phyloP scores from a whole-genome alignment of 2,329 filamentous ascomycete species.

The Penicillium sp. region DNA sequence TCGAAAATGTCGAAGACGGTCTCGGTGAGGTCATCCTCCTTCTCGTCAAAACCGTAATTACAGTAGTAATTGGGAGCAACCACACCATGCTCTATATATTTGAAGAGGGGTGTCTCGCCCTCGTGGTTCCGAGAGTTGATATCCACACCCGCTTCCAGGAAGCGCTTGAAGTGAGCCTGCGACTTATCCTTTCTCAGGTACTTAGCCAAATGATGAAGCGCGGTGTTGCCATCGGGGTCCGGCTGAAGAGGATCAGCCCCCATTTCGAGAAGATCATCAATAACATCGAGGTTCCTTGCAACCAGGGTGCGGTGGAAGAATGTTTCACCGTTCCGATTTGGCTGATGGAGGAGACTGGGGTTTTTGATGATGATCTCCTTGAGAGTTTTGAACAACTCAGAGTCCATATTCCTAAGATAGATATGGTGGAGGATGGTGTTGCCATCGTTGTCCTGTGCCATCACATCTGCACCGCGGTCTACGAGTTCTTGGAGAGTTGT shows the following conservation, averaged over 20 bases:
- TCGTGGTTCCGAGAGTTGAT: conserved; percentile 2
- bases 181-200: neutral
- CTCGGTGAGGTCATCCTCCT: neutral
- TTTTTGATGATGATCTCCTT: neutral
- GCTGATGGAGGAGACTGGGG: neutral
- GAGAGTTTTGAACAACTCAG: conserved; percentile 1
- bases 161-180: neutral
- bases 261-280: neutral
- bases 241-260: neutral
- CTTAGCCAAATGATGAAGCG: neutral
- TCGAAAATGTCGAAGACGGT: neutral
- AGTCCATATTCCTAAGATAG: neutral
- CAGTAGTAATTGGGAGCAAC: accelerated
- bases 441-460: conserved; percentile 14
- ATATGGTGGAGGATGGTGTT: neutral
- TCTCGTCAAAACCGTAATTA: neutral
- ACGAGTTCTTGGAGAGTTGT: conserved; percentile 7
- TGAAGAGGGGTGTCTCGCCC: conserved; percentile 2
- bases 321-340: conserved; percentile 6
- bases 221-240: neutral
- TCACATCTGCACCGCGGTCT: conserved; percentile 14
- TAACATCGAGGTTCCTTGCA: neutral
- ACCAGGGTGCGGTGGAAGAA: neutral
- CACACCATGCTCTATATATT: neutral
- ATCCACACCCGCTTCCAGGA: neutral